These are phyloP conservation scores for Chenopodium suecicum DNA, from an alignment of 148 eudicot genomes.

Conservation along the genomic window DNA sequence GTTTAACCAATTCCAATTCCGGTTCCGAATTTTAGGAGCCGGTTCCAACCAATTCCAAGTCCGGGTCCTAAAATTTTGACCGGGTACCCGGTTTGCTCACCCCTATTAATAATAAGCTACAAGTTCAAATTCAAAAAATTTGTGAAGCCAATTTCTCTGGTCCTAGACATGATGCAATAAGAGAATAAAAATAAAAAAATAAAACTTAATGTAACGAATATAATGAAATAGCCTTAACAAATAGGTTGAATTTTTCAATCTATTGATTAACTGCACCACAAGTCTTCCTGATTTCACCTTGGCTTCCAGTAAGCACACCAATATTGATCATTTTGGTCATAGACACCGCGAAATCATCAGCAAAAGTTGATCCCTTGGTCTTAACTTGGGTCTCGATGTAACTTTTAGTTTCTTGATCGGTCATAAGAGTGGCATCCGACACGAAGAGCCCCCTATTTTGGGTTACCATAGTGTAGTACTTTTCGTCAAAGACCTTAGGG, in stretches of 20 bases:
- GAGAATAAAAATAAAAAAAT: background rate
- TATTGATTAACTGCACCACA: conserved; percentile 30
- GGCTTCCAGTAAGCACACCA: conserved; percentile 24
- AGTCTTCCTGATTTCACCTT: conserved; percentile 34
- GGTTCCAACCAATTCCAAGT: no score
- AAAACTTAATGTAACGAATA: background rate
- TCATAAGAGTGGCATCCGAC: conserved; percentile 60
- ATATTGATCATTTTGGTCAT: conserved; percentile 31
- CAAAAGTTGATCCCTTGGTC: conserved; percentile 32
- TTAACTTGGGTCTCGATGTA: conserved; percentile 36
- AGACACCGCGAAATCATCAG: conserved; percentile 34
- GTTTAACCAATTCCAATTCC: no score
- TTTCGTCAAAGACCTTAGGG: conserved; percentile 37
- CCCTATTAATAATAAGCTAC: background rate
- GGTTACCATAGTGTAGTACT: conserved; percentile 45
- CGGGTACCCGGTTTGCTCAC: no score
- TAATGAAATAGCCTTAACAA: background rate
- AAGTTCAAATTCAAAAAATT: no score
- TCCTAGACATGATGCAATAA: background rate
- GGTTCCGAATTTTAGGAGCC: no score
- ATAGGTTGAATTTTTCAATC: background rate
- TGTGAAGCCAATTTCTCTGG: background rate
- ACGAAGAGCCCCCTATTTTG: conserved; percentile 51
- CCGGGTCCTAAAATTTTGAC: no score
- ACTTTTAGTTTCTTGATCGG: conserved; percentile 27